Evolutionary conservation across 2,329 filamentous ascomycete species (phyloP).

Genomic region (Aspergillus aculeatus): DNA sequence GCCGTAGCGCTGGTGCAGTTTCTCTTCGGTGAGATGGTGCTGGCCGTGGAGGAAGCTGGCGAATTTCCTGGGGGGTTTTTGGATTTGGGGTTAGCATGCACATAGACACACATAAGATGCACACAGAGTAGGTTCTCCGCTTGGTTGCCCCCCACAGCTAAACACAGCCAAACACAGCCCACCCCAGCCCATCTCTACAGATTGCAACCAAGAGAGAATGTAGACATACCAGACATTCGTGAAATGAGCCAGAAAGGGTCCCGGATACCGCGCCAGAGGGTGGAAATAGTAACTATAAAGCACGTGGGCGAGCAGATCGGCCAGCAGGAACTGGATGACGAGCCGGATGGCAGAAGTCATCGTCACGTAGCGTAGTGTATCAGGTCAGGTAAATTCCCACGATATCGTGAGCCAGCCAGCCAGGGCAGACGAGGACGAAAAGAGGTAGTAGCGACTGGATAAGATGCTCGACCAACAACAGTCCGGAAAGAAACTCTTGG

Average conservation of each 20-base stretch:
- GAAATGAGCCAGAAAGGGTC: conserved; percentile 55
- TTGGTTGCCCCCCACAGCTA: no score
- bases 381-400: background rate
- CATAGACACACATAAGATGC: no score
- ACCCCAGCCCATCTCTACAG: no score
- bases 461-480: no score
- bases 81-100: no score
- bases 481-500: no score
- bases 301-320: conserved; percentile 4
- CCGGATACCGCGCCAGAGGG: conserved; percentile 64
- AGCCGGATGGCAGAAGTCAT: background rate
- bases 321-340: background rate
- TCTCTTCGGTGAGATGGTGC: conserved; percentile 16
- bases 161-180: no score
- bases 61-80: background rate
- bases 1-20: conserved; percentile 17
- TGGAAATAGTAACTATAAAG: conserved; percentile 40
- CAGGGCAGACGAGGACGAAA: background rate
- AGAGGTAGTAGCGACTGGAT: no score
- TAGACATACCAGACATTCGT: conserved; percentile 16
- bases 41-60: conserved; percentile 14
- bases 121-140: no score
- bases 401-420: background rate
- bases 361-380: background rate
- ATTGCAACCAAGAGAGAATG: background rate